Base-by-base conservation (phyloP, 2,329 filamentous ascomycete genomes). In the Ceratocystis cacaofunesta region DNA sequence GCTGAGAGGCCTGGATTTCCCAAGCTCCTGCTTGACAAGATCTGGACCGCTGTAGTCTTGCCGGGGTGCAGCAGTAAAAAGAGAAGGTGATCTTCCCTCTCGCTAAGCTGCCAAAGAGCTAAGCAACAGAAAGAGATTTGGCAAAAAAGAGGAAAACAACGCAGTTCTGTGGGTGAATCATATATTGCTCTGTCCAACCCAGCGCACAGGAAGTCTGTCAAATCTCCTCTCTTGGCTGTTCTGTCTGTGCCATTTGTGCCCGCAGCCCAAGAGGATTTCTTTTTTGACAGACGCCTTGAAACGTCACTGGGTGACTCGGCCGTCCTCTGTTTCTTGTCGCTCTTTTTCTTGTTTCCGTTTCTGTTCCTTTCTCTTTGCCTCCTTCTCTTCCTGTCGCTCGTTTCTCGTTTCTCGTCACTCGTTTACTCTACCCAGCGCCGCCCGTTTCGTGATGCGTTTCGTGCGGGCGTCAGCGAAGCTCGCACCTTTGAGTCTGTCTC, bases 241-340 rank as follows among this genome's bases (percentile, higher is more conserved):
- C 52, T 32, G 52, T 30, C 17, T 58, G 52, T 58, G 32, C 25
- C 5, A 32, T 30, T 58, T 2, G 52, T 58, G 52, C 52, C 8
- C 22, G 10, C 52, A 22, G 52, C 28, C 52, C 4, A 58, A 36
- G 25, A 19, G 52, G 28, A 58, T 58, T 17, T 15, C 22, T 50
- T 50, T 52, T 15, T 58, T 58, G 52, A 58, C 52, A 58, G 52
- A 58, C 52, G 52, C 52, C 52, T 17, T 58, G 52, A 32, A 32
- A 30, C 52, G 52, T 58, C 52, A 58, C 28, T 58, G 52, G 28
- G 12, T 58, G 52, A 58, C 52, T 58, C 52, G 52, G 52, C 28
- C 44, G 22, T 66, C n/a, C 15, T 62, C 60, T 67, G 44, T 61
- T 55, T 55, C 52, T 58, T 58, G 25, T 32, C 52, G 52, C n/a